Base-by-base conservation (phyloP, 2,329 filamentous ascomycete species). In the Fusarium nematophilum region DNA sequence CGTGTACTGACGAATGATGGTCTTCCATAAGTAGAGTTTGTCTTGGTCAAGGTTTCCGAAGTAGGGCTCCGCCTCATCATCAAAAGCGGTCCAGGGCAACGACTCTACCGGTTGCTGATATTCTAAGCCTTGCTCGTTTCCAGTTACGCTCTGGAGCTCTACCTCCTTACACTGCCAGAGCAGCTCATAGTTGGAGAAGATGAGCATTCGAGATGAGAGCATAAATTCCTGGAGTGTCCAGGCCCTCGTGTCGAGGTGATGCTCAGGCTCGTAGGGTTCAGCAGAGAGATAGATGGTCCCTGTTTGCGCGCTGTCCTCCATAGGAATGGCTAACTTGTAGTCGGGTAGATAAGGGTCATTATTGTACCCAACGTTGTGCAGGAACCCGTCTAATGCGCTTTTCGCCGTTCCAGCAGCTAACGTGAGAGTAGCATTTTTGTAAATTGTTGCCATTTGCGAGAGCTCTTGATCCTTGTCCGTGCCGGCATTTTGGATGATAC, bases 221-320 rank as follows among this genome's bases (percentile, higher is more conserved):
- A 66, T 49, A 13, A 27, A 63, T 39, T 66, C 63, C 14, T 66
- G 63, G 0, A 65, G 39, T 6, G 54, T 50, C 63, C 63, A 66
- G 1, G 58, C 61, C 7, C 63, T 47, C 23, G 38, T 13, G 7
- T 65, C 61, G 5, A 65, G n/a, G 0, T 25, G 29, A n/a, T 45
- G 42, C 4, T 34, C 7, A 8, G 42, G 30, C 1, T 6, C 14
- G 3, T 45, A 45, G 27, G 42, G 30, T 2, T 10, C 42, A 1
- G 21, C 30, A 1, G 30, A 26, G 14, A 45, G 42, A 9, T 45
- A 45, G 0, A 45, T 18, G 2, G n/a, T 17, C 9, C 42, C 42
- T 4, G 13, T 25, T 27, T 45, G 5, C n/a, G n/a, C n/a, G 6
- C 9, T 18, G 1, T 26, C 6, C 6, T 34, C 21, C 30, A 45